Evolutionary conservation across 108 stramenopile genomes (phyloP), one percentile per base, ranked within the genome.

Genomic region (Nitzschia sp.): DNA sequence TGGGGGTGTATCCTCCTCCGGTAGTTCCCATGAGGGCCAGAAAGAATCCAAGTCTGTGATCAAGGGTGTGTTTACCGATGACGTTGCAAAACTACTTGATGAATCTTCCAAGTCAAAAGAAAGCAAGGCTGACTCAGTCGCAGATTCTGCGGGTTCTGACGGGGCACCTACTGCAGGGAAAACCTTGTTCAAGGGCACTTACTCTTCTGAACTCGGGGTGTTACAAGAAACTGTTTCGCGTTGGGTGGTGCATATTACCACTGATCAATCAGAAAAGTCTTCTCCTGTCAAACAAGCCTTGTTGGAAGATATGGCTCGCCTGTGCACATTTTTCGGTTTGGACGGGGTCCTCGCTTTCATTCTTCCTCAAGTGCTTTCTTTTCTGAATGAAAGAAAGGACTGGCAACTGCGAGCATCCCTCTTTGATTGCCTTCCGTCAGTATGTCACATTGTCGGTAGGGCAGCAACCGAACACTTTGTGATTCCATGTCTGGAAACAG

Each of bases 381-480:
- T 96, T 65, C 86, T 97, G 29, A 97, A 96, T 72, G 96, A 97
- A 72, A 69, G 91, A 64, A 93, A 93, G 73, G 95, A 94, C 64
- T 90, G 95, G 93, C 89, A 94, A 42, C 79, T 97, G 8, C 87
- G 98, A 11, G 79, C 87, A n/a, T 73, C 92, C 21, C 86, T 97
- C 29, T 97, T 96, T 78, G 72, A 81, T n/a, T 71, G 87, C 74
- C 69, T 97, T 10, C 90, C 95, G 12, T 80, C 82, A n/a, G 90
- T 96, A 0, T 94, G 95, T 51, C 84, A 89, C 8, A 84, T 94
- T 61, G 86, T 97, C 26, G 98, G 98, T 10, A 63, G 90, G 44
- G 88, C 80, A 10, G 93, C 90, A n/a, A 93, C 94, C 9, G 89
- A 93, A 69, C 85, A 96, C 57, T 98, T 96, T 80, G 87, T 98